These are phyloP conservation scores for Paraconiothyrium brasiliense DNA, from an alignment of 2,329 filamentous ascomycete genomes.

Conservation along the genomic window DNA sequence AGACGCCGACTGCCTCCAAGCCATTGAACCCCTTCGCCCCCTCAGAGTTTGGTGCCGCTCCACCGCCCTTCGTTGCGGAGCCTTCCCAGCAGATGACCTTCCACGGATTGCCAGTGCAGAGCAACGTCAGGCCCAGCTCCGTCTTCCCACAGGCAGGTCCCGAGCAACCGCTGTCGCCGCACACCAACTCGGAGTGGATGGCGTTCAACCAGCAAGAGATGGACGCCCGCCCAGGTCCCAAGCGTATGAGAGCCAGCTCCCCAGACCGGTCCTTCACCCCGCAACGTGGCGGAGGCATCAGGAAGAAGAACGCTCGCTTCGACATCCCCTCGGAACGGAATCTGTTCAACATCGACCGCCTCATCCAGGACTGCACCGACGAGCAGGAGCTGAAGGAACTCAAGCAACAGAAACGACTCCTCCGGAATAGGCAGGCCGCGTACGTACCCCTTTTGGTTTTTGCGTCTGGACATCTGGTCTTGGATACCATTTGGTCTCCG, in stretches of 20 bases:
- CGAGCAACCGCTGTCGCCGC: slow-evolving; percentile 66
- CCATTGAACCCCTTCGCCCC: slow-evolving; percentile 71
- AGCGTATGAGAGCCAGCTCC: slow-evolving; percentile 72
- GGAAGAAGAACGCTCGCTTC: slow-evolving; percentile 99
- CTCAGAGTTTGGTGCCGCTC: slow-evolving; percentile 60
- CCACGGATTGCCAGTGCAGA: slow-evolving; percentile 49
- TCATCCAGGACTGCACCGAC: slow-evolving; percentile 87
- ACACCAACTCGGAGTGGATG: slow-evolving; percentile 69
- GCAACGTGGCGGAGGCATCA: slow-evolving; percentile 82
- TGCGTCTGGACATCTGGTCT: slow-evolving; percentile 31
- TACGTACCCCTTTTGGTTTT: slow-evolving; percentile 59
- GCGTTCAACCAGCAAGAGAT: slow-evolving; percentile 61
- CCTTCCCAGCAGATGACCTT: slow-evolving; percentile 52
- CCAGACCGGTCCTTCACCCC: slow-evolving; percentile 79
- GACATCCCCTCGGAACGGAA: slow-evolving; percentile 95
- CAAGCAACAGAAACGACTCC: slow-evolving; percentile 95
- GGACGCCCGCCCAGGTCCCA: slow-evolving; percentile 58
- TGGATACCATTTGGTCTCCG: slow-evolving; percentile 41
- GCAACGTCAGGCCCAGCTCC: slow-evolving; percentile 58
- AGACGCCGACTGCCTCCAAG: slow-evolving; percentile 77
- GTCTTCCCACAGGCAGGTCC: slow-evolving; percentile 56
- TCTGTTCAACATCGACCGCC: slow-evolving; percentile 90
- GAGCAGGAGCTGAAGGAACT: slow-evolving; percentile 97
- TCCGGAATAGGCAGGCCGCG: slow-evolving; percentile 97
- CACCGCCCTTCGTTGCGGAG: slow-evolving; percentile 54